A percentile compares a stretch with the other conserved stretches of the same genome.
These are phyloP conservation scores for Gracilaria domingensis DNA, from an alignment of 23 red algal species.

Conservation along the genomic window DNA sequence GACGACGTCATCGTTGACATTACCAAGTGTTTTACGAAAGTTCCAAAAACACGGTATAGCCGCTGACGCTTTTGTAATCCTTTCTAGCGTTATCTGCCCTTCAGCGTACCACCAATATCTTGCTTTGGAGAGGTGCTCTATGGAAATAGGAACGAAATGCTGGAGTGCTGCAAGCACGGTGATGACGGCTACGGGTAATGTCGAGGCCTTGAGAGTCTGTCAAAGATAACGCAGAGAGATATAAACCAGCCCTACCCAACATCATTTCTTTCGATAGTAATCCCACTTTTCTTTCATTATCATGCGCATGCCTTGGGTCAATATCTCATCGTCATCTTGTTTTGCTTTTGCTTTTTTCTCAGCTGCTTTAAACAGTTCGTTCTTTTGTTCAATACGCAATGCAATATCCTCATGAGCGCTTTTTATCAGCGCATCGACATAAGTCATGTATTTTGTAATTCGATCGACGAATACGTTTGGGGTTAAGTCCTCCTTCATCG, in stretches of 20 bases:
- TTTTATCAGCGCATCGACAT: slow-evolving; percentile 3
- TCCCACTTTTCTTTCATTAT: slow-evolving; percentile 30
- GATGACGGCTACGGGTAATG: too few relatives aligned
- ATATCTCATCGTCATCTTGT: slow-evolving; percentile 15
- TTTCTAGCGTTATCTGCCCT: too few relatives aligned
- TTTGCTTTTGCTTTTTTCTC: slow-evolving; percentile 22
- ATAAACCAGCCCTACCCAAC: neutral
- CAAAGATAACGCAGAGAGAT: neutral
- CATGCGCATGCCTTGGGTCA: slow-evolving; percentile 26
- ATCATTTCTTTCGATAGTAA: slow-evolving; percentile 9
- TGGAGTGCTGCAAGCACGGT: too few relatives aligned
- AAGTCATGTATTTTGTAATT: slow-evolving; percentile 24
- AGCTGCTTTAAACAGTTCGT: neutral
- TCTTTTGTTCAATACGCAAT: neutral
- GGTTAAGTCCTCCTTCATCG: slow-evolving; percentile 36
- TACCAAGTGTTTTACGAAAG: too few relatives aligned
- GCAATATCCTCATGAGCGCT: neutral
- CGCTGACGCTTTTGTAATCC: too few relatives aligned
- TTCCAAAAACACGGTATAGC: too few relatives aligned
- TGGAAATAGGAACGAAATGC: too few relatives aligned
- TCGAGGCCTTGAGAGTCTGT: too few relatives aligned
- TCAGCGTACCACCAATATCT: too few relatives aligned
- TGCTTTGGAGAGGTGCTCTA: too few relatives aligned
- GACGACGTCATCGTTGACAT: too few relatives aligned
- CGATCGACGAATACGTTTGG: slow-evolving; percentile 14